Base-by-base conservation (phyloP, 148 eudicot genomes). In the Rhododendron henanense region DNA sequence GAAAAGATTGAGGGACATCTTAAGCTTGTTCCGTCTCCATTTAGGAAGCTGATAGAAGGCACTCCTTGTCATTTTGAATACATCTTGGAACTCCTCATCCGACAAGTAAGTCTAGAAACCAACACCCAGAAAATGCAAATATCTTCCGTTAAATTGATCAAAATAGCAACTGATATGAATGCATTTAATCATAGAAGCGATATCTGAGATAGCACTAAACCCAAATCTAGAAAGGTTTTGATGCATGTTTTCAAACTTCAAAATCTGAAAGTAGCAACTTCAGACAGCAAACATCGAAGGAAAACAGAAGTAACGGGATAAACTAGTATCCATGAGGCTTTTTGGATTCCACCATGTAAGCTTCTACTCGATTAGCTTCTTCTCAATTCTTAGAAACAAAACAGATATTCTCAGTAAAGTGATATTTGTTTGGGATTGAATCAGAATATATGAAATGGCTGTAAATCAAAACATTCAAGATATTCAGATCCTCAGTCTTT, bases 11-110 rank as follows among this genome's bases (percentile, higher is more conserved):
- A 84, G 83, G 37, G 89, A 81, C 51, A 53, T 67, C 88, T 91
- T 91, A 55, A 91, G 83, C 81, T 91, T 91, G 88, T 87, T 81
- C 88, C 83, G 86, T 85, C 69, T 89, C 93, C 93, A 91, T 88
- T 88, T 91, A 0, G 91, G 92, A 45, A 91, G 86, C 44, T 80
- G 10, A 65, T 87, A 87, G 81, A 91, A 91, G 35, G 83, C 86
- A 63, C 45, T 63, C 76, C 77, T 87, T 57, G 91, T 51, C 91
- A 91, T 91, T 78, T 90, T 88, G 47, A 91, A 86, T 69, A 86
- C 84, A 81, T 89, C 89, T 79, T 87, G 83, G 50, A 91, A 91
- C 83, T 89, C 91, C 39, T 78, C 87, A 41, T 89, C 81, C 11
- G 91, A 91, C 35, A 91, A 82, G 73, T 89, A 91, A 48, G 89